Evolutionary conservation across 495 filamentous ascomycete genomes (phyloP).

Genomic region (Niebla homalea): DNA sequence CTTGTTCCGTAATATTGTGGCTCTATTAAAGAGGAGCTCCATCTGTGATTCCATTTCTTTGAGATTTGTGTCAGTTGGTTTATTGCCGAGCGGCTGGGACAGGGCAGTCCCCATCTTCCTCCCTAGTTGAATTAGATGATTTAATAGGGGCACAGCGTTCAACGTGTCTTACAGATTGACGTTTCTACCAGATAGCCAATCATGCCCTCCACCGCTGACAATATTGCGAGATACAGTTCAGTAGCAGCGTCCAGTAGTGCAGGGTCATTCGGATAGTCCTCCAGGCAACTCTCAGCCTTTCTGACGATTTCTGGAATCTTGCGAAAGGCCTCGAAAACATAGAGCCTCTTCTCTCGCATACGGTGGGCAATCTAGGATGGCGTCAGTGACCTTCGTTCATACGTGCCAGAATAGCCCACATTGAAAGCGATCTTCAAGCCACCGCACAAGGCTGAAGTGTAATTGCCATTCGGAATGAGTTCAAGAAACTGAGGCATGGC

Average conservation of each 20-base stretch:
- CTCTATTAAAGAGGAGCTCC: too few relatives aligned
- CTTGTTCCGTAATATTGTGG: too few relatives aligned
- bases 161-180: too few relatives aligned
- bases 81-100: too few relatives aligned
- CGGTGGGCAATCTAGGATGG: neutral
- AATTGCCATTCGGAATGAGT: constrained; percentile 1
- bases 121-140: too few relatives aligned
- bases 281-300: constrained; percentile 2
- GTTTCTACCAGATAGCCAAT: constrained; percentile 4
- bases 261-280: neutral
- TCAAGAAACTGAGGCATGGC: neutral
- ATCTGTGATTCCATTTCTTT: too few relatives aligned
- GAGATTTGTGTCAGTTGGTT: too few relatives aligned
- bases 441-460: constrained; percentile 2
- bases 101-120: too few relatives aligned
- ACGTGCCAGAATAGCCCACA: neutral
- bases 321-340: neutral
- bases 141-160: too few relatives aligned
- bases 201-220: neutral
- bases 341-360: constrained; percentile 1
- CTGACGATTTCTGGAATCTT: neutral
- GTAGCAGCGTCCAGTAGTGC: neutral
- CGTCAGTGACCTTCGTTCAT: neutral
- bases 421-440: constrained; percentile 2
- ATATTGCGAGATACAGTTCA: neutral